A percentile compares a stretch with the other conserved stretches of the same genome.
phyloP scores from a whole-genome alignment of 2,329 filamentous ascomycete species.

The Colletotrichum somersetense region DNA sequence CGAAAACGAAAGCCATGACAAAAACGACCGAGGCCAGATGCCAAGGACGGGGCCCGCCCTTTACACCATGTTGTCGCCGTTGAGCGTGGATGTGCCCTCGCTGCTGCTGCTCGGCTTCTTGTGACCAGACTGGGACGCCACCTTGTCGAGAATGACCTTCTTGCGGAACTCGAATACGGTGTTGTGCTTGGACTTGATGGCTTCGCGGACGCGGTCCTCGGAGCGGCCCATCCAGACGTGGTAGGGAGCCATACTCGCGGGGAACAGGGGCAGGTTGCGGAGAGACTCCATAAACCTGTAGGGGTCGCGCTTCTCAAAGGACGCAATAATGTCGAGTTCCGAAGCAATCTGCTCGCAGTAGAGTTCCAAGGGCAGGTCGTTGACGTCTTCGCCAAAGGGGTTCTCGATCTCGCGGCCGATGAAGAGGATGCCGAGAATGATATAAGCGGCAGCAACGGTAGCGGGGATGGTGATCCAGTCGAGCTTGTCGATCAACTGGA shows the following conservation, averaged over 20 bases:
- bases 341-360: conserved; percentile 81
- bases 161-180: conserved; percentile 42
- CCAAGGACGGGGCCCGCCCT: neutral
- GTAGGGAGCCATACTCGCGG: conserved; percentile 59
- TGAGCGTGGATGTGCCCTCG: conserved; percentile 32
- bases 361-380: conserved; percentile 81
- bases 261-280: conserved; percentile 68
- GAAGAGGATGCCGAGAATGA: conserved; percentile 80
- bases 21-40: neutral
- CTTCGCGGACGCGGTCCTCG: conserved; percentile 54
- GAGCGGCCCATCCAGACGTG: conserved; percentile 56
- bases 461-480: conserved; percentile 83
- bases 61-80: conserved; percentile 37
- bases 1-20: neutral
- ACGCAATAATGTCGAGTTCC: conserved; percentile 80
- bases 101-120: conserved; percentile 40
- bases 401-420: conserved; percentile 89
- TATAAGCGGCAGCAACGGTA: conserved; percentile 79
- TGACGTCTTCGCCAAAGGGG: conserved; percentile 86
- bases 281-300: conserved; percentile 53
- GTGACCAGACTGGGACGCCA: conserved; percentile 8
- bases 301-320: conserved; percentile 40
- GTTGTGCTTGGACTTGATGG: conserved; percentile 57
- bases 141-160: conserved; percentile 39
- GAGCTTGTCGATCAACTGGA: conserved; percentile 77